Conservation (phyloP, 768 basidiomycete species). For the Wakefieldia striispora region DNA sequence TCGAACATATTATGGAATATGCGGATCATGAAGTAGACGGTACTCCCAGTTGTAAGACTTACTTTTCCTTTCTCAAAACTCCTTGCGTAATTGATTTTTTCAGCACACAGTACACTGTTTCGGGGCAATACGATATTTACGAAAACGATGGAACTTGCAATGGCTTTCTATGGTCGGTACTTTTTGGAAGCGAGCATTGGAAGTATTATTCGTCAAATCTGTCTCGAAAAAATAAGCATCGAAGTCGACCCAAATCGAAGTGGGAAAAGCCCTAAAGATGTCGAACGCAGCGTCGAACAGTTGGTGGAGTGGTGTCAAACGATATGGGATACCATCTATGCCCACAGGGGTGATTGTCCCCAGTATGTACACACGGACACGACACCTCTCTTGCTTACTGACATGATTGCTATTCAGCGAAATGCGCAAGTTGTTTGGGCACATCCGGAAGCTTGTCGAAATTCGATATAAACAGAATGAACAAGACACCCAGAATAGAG, state of each 20-base stretch:
- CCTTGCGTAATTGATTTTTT: background rate
- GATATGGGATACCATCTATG: conserved; percentile 81
- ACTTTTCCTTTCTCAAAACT: background rate
- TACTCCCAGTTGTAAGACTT: conserved; percentile 57
- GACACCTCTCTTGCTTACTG: background rate
- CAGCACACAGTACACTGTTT: conserved; percentile 77
- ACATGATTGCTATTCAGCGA: conserved; percentile 46
- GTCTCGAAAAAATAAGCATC: conserved; percentile 69
- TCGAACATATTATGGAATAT: conserved; percentile 68
- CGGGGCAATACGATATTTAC: conserved; percentile 66
- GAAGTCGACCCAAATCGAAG: conserved; percentile 79
- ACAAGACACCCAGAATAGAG: conserved; percentile 43
- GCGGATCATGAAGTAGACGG: conserved; percentile 70
- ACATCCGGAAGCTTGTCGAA: conserved; percentile 72
- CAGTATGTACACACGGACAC: conserved; percentile 45
- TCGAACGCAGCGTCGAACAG: conserved; percentile 64
- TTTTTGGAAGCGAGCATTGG: conserved; percentile 85
- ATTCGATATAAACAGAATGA: conserved; percentile 49
- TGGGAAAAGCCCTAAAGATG: conserved; percentile 56
- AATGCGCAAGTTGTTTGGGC: conserved; percentile 65
- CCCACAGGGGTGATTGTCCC: conserved; percentile 69
- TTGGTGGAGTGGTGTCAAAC: conserved; percentile 77
- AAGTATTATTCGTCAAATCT: conserved; percentile 62
- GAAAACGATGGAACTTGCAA: conserved; percentile 75
- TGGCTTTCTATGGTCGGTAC: conserved; percentile 76